Evolutionary conservation across 2,329 filamentous ascomycete species (phyloP), one percentile per base, ranked within the genome.

Genomic region (Parafenestella ontariensis): DNA sequence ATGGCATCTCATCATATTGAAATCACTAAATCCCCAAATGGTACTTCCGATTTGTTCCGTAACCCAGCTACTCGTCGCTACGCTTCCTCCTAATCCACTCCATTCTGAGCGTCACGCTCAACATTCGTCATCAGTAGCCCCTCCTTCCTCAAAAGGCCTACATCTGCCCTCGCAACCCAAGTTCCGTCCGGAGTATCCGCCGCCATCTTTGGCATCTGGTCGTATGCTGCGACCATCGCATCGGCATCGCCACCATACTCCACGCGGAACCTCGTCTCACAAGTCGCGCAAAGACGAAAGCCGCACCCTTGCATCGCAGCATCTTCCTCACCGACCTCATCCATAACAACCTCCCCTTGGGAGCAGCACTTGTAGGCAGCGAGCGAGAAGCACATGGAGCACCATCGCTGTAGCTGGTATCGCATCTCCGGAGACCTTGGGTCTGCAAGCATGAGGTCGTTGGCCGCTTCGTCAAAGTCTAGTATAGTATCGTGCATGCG

Each of bases 381-480:
- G 0, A 64, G 57, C 1, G 61, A 60, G 37, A 73, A 68, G 50
- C 72, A 75, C 53, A 73, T 52, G 0, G 68, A 67, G 46, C 72
- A 75, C 70, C 69, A 74, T 0, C 62, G 56, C 37, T 61, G 46
- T 0, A 69, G 56, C 41, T 73, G 53, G 6, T 58, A 45, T 5
- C 52, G 53, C 21, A 62, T 42, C 0, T 47, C 54, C 0, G 18
- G 15, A 0, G 64, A 61, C 2, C 56, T 20, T 1, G 54, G 46
- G 11, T 59, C 52, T 5, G 64, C 60, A 2, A 6, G 23, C 3
- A 59, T 20, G 5, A 74, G 54, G 11, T 64, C 56, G 0, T 65
- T 48, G 1, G 46, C 31, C 0, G 58, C 40, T 1, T 37, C 42
- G 0, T 61, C 56, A 29, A 61, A 61, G 31, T 62, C 48, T 5